phyloP scores from a whole-genome alignment of 2,329 filamentous ascomycete species.

The Microdochium nivale region DNA sequence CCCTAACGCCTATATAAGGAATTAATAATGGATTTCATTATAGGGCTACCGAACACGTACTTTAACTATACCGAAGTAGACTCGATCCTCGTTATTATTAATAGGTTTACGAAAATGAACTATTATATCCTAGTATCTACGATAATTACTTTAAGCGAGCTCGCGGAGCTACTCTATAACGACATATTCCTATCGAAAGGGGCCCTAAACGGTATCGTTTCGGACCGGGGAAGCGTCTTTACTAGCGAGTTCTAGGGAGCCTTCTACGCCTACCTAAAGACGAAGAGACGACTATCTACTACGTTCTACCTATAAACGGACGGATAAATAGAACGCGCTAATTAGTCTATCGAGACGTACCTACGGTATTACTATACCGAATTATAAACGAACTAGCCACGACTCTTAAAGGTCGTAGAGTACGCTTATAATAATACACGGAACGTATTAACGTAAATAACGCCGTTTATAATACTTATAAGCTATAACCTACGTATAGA shows the following conservation, averaged over 20 bases:
- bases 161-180: slow-evolving; percentile 6
- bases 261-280: slow-evolving; percentile 5
- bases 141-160: slow-evolving; percentile 1
- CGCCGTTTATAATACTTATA: slow-evolving; percentile 11
- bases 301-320: no score
- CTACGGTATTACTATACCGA: slow-evolving; percentile 12
- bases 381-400: slow-evolving; percentile 11
- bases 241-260: slow-evolving; percentile 8
- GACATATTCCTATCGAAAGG: slow-evolving; percentile 2
- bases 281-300: slow-evolving; percentile 13
- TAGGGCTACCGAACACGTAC: slow-evolving; percentile 3
- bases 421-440: slow-evolving; percentile 12
- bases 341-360: slow-evolving; percentile 14
- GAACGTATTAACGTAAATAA: slow-evolving; percentile 6
- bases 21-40: slow-evolving; percentile 9
- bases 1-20: slow-evolving; percentile 1
- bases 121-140: neutral
- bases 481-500: slow-evolving; percentile 5
- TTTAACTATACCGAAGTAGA: slow-evolving; percentile 5
- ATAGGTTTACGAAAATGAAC: no score
- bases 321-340: slow-evolving; percentile 16
- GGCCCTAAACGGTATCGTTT: neutral
- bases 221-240: slow-evolving; percentile 9
- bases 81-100: no score
- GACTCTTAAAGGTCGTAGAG: slow-evolving; percentile 11